A percentile compares a stretch with the other conserved stretches of the same genome.
Evolutionary conservation across 2,329 filamentous ascomycete species (phyloP).

Genomic region (Alternaria postmessia): DNA sequence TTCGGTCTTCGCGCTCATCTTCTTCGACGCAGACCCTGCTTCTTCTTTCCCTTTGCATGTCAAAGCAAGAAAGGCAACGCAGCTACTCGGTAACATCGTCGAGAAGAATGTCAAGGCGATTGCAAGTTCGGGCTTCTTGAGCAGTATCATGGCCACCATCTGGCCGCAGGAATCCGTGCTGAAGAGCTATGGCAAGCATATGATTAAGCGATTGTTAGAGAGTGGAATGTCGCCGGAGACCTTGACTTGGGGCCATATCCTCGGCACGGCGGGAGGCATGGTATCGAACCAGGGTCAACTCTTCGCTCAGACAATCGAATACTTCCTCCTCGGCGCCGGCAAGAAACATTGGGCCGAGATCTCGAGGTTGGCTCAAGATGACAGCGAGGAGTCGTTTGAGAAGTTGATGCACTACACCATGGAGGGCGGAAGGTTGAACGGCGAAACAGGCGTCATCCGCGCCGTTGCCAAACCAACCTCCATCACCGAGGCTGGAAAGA

Average conservation of each 20-base stretch:
- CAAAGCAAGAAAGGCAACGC: slow-evolving; percentile 57
- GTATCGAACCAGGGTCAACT: slow-evolving; percentile 66
- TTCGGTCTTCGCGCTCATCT: slow-evolving; percentile 62
- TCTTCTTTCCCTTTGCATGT: slow-evolving; percentile 62
- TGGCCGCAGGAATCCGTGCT: slow-evolving; percentile 53
- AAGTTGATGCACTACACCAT: slow-evolving; percentile 61
- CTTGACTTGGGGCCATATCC: slow-evolving; percentile 65
- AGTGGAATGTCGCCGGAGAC: slow-evolving; percentile 57
- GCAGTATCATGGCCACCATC: slow-evolving; percentile 52
- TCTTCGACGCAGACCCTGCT: slow-evolving; percentile 63
- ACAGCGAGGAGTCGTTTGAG: slow-evolving; percentile 55
- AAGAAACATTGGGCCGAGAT: slow-evolving; percentile 58
- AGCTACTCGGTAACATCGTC: slow-evolving; percentile 60
- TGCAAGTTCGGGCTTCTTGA: slow-evolving; percentile 52
- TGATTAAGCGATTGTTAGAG: slow-evolving; percentile 63
- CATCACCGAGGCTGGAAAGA: slow-evolving; percentile 44
- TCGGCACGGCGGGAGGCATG: slow-evolving; percentile 64
- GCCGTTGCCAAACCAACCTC: slow-evolving; percentile 43
- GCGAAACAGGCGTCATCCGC: slow-evolving; percentile 55
- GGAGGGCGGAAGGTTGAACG: slow-evolving; percentile 55
- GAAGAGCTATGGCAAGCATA: slow-evolving; percentile 63
- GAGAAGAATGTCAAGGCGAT: slow-evolving; percentile 60
- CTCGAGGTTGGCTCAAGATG: slow-evolving; percentile 55
- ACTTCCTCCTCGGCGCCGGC: slow-evolving; percentile 61
- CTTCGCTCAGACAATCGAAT: slow-evolving; percentile 66